These are phyloP conservation scores for Pythium phragmitis DNA, from an alignment of 352 stramenopile genomes.

Conservation along the genomic window DNA sequence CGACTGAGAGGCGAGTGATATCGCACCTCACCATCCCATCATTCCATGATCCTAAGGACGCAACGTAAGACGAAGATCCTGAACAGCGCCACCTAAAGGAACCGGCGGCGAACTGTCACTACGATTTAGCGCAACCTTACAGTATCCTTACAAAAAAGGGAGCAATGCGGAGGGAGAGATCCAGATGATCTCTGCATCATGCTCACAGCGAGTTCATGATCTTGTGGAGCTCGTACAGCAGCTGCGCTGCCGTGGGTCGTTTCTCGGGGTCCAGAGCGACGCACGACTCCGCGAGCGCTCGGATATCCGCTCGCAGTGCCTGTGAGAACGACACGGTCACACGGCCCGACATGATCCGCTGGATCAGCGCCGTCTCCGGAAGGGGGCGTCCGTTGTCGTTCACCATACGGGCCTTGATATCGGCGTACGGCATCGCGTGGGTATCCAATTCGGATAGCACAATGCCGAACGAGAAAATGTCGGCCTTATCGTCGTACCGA, in stretches of 20 bases:
- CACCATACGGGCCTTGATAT: constrained; percentile 10
- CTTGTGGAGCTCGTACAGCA: constrained; percentile 28
- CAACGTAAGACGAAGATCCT: too few species aligned
- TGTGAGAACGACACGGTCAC: constrained; percentile 13
- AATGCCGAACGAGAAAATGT: constrained; percentile 28
- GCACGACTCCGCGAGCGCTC: constrained; percentile 3
- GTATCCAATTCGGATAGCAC: constrained; percentile 26
- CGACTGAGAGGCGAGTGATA: too few species aligned
- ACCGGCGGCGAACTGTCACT: too few species aligned
- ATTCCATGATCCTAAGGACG: too few species aligned
- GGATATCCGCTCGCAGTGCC: constrained; percentile 3
- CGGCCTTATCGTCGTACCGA: constrained; percentile 26
- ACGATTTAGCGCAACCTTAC: too few species aligned
- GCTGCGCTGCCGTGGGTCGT: constrained; percentile 12
- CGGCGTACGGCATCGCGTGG: constrained; percentile 18
- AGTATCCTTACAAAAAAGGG: too few species aligned
- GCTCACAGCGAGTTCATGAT: constrained; percentile 22
- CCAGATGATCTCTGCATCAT: not conserved
- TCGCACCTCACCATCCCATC: too few species aligned
- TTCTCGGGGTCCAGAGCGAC: constrained; percentile 2
- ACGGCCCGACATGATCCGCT: constrained; percentile 19
- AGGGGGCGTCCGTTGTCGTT: constrained; percentile 11
- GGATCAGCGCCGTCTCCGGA: constrained; percentile 15
- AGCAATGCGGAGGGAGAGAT: too few species aligned
- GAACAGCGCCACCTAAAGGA: too few species aligned